Percentiles rank a stretch among this genome's conserved stretches.
Evolutionary conservation across 2,329 filamentous ascomycete genomes (phyloP).

Genomic region (Aulographum hederae): DNA sequence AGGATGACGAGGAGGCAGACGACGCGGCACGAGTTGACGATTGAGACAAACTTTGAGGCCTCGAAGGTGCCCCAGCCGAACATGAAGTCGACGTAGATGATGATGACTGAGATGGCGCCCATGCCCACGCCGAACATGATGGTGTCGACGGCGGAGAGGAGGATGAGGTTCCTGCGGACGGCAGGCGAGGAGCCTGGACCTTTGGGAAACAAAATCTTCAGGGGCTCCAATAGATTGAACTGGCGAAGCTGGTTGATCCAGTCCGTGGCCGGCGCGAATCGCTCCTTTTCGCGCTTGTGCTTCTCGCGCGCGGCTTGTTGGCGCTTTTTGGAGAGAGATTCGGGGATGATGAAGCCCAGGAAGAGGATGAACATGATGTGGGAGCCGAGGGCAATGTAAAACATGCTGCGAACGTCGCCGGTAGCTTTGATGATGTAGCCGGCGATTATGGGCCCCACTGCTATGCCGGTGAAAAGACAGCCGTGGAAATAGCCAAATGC

Average conservation of each 20-base stretch:
- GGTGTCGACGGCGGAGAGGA: constrained; percentile 65
- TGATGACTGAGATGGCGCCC: constrained; percentile 60
- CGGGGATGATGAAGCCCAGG: constrained; percentile 55
- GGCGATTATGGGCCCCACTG: constrained; percentile 65
- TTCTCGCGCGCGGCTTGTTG: constrained; percentile 55
- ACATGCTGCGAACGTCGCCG: constrained; percentile 59
- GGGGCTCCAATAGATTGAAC: constrained; percentile 54
- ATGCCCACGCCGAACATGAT: constrained; percentile 68
- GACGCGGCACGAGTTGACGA: constrained; percentile 63
- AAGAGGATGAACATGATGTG: constrained; percentile 59
- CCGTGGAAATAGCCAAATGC: constrained; percentile 83
- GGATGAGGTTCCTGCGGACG: constrained; percentile 63
- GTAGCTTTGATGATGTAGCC: constrained; percentile 64
- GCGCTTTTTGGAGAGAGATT: constrained; percentile 61
- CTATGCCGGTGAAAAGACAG: constrained; percentile 75
- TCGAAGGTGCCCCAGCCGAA: constrained; percentile 75
- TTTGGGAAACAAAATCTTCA: constrained; percentile 60
- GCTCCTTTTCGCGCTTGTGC: constrained; percentile 27
- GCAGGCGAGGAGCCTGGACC: constrained; percentile 40
- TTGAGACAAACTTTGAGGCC: constrained; percentile 61
- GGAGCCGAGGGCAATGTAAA: constrained; percentile 60
- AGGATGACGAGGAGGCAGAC: constrained; percentile 55
- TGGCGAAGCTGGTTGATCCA: constrained; percentile 25
- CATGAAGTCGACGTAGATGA: constrained; percentile 65
- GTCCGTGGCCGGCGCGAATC: constrained; percentile 18